Conservation (phyloP, 164 flowering plant genomes). For the Magnolia kwangsiensis region DNA sequence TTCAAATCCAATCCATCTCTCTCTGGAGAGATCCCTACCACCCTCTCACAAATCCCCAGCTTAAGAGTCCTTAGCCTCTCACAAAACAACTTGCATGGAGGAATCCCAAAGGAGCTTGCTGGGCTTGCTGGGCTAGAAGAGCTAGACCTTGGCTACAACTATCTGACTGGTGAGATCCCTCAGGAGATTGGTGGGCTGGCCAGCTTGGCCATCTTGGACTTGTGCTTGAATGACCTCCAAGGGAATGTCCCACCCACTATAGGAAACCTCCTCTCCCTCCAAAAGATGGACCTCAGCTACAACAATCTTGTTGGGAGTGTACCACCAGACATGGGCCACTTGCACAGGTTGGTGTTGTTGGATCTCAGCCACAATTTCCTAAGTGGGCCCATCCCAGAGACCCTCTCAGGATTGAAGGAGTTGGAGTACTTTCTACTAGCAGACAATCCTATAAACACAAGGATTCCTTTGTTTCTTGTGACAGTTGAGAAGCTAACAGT, state of each 20-base stretch:
- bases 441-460: slow-evolving; percentile 39
- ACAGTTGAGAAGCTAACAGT: slow-evolving; percentile 28
- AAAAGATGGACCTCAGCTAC: slow-evolving; percentile 44
- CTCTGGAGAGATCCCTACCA: slow-evolving; percentile 36
- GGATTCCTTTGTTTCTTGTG: slow-evolving; percentile 31
- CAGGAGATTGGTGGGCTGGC: slow-evolving; percentile 37
- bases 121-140: slow-evolving; percentile 31
- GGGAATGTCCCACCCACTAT: slow-evolving; percentile 34
- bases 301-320: slow-evolving; percentile 33
- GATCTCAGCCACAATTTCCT: slow-evolving; percentile 45
- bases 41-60: slow-evolving; percentile 14
- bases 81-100: slow-evolving; percentile 43
- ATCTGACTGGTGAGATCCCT: slow-evolving; percentile 40
- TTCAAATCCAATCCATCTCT: slow-evolving; percentile 44
- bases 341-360: slow-evolving; percentile 34
- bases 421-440: slow-evolving; percentile 39
- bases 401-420: slow-evolving; percentile 33
- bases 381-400: slow-evolving; percentile 43
- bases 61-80: slow-evolving; percentile 38
- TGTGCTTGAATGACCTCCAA: slow-evolving; percentile 36
- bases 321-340: slow-evolving; percentile 36
- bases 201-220: slow-evolving; percentile 41
- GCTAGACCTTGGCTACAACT: slow-evolving; percentile 53
- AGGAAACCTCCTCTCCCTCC: slow-evolving; percentile 34
- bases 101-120: slow-evolving; percentile 36